Base-by-base conservation (phyloP, 179 eudicot species). In the Beta corolliflora region DNA sequence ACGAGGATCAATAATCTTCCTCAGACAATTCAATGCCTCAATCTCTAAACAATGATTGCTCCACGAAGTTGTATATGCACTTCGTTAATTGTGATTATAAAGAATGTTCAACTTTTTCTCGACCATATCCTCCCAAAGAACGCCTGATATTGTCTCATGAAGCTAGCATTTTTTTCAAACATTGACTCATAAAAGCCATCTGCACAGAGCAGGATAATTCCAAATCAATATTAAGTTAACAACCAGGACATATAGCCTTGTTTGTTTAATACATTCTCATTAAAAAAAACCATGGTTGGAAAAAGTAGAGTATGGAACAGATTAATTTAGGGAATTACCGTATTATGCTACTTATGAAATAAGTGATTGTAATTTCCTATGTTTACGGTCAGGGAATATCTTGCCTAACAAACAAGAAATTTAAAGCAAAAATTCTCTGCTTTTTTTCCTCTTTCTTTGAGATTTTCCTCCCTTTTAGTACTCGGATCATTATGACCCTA, bases 151-250 rank as follows among this genome's bases (percentile, higher is more conserved):
- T 23, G 46, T 31, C 69, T 69, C 25, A 41, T 18, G 5, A 61
- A 50, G 31, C 63, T 8, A 77, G 25, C 60, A 66, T 36, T 31
- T 78, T 65, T 21, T 46, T 13, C 23, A 53, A 10, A 73, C n/a
- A n/a, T 23, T 14, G 46, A 5, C 11, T 29, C 18, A 50, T 29
- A 54, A 55, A 25, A 19, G 76, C 68, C 81, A 71, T 79, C 81
- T 70, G 58, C 68, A 44, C 76, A 58, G 65, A 9, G 14, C 69
- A 69, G 21, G 70, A 55, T 15, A 19, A 6, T 23, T 44, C 19
- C 67, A 31, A 14, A 70, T 59, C 60, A 55, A 21, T 0, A 18
- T 18, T 59, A 59, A 31, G 45, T 8, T 54, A 48, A 54, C 65
- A 65, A 15, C 69, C 31, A 58, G 1, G 7, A 3, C 12, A 11